Evolutionary conservation across 768 basidiomycete species (phyloP).

Genomic region (Cystoderma amianthinum): DNA sequence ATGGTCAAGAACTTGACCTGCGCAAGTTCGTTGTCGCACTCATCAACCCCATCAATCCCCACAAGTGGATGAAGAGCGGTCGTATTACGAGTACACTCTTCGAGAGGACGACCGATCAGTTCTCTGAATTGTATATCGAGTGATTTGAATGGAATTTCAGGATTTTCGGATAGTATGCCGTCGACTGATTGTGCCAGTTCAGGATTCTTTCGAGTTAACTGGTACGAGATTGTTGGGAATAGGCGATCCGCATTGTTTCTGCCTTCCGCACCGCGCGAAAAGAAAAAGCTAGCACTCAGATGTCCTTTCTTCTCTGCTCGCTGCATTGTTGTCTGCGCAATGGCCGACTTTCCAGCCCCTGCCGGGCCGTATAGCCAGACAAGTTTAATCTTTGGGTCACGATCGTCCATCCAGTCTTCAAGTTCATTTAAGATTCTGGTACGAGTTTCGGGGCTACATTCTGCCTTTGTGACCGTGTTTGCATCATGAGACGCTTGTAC

Average conservation of each 20-base stretch:
- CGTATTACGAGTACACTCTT: background rate
- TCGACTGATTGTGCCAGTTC: slow-evolving; percentile 4
- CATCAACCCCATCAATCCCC: slow-evolving; percentile 20
- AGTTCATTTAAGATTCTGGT: slow-evolving; percentile 5
- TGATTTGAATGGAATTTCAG: slow-evolving; percentile 4
- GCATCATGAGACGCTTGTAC: no score
- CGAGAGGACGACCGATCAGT: slow-evolving; percentile 6
- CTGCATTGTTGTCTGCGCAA: slow-evolving; percentile 22
- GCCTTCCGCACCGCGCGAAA: slow-evolving; percentile 6
- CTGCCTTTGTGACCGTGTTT: no score
- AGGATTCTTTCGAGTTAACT: slow-evolving; percentile 9
- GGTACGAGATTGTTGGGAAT: slow-evolving; percentile 14
- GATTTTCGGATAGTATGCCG: slow-evolving; percentile 3
- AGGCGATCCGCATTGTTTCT: slow-evolving; percentile 3
- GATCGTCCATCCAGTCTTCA: slow-evolving; percentile 6
- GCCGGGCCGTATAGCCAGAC: slow-evolving; percentile 17
- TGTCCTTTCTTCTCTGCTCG: background rate
- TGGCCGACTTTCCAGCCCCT: slow-evolving; percentile 18
- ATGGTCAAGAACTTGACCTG: slow-evolving; percentile 10
- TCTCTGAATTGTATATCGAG: slow-evolving; percentile 7
- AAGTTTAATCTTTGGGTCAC: background rate
- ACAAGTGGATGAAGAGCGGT: slow-evolving; percentile 1
- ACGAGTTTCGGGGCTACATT: slow-evolving; percentile 14
- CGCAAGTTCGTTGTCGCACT: slow-evolving; percentile 8
- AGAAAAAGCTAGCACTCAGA: slow-evolving; percentile 14